Evolutionary conservation across 2,329 filamentous ascomycete genomes (phyloP).

Genomic region (Cordyceps farinosa): DNA sequence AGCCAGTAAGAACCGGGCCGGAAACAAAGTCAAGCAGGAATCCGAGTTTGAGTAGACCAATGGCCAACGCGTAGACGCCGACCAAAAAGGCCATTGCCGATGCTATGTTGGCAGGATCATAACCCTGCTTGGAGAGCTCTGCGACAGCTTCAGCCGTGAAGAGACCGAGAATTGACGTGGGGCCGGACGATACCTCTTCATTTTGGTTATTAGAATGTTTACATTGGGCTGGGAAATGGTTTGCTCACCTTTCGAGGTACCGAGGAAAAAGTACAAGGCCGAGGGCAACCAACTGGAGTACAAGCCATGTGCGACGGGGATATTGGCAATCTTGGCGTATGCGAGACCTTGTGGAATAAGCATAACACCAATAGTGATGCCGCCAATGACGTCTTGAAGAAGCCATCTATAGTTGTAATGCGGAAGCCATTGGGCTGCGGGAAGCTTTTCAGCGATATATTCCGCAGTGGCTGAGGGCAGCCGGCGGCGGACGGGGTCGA

Average conservation of each 20-base stretch:
- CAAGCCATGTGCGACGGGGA: slow-evolving; percentile 58
- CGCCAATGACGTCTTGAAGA: slow-evolving; percentile 58
- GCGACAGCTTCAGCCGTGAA: slow-evolving; percentile 59
- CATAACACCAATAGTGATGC: slow-evolving; percentile 57
- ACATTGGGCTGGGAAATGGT: neutral
- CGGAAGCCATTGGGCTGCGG: slow-evolving; percentile 61
- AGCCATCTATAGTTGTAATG: slow-evolving; percentile 60
- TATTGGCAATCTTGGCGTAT: slow-evolving; percentile 59
- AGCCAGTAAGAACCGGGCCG: slow-evolving; percentile 60
- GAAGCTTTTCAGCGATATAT: slow-evolving; percentile 58
- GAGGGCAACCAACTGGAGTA: slow-evolving; percentile 59
- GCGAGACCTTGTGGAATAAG: slow-evolving; percentile 60
- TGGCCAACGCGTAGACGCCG: slow-evolving; percentile 55
- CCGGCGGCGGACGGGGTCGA: slow-evolving; percentile 23
- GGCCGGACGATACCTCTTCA: slow-evolving; percentile 58
- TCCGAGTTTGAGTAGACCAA: slow-evolving; percentile 60
- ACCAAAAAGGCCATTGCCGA: slow-evolving; percentile 61
- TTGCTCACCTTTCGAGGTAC: slow-evolving; percentile 54
- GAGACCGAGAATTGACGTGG: slow-evolving; percentile 62
- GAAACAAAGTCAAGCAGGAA: slow-evolving; percentile 66
- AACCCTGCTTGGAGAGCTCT: slow-evolving; percentile 47
- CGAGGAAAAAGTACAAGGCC: slow-evolving; percentile 56
- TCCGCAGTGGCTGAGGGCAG: slow-evolving; percentile 51
- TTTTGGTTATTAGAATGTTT: neutral
- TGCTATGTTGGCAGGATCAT: slow-evolving; percentile 52